Evolutionary conservation across 164 flowering plant genomes (phyloP), one percentile per base, ranked within the genome.

Genomic region (Tinospora cordifolia): DNA sequence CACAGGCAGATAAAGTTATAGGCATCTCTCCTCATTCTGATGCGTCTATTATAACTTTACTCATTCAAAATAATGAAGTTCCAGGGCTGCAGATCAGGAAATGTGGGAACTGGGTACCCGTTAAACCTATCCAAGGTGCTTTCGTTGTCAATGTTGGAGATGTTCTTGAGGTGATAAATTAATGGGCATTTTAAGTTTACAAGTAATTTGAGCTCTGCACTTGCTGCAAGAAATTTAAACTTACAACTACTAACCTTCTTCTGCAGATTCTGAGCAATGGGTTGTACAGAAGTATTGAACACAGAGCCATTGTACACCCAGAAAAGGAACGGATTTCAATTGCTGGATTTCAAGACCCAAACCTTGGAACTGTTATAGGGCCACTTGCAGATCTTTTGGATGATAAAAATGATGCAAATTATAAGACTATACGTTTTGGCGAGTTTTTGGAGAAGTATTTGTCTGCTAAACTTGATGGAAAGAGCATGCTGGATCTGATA

Each of bases 241-340:
- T n/a, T n/a, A n/a, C n/a, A n/a, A n/a, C n/a, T n/a, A n/a, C n/a
- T n/a, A n/a, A n/a, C n/a, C n/a, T n/a, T 1, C 1, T 14, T 6
- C n/a, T 59, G 74, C 83, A 86, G 90, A 82, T 83, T 54, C 51
- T 82, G 72, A 85, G 84, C 78, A 87, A 85, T 74, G 85, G 86
- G 8, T 63, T 60, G 38, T 84, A 82, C 74, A 79, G 73, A 38
- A 85, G 87, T 78, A 78, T 84, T 25, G 85, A 85, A 73, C 88
- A 85, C 73, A 81, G 87, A 71, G 86, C 81, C 0, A 79, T 87
- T 0, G 72, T 84, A n/a, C 74, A 81, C 65, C 70, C 70, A 6
- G 70, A 76, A 26, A 81, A 77, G 71, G 85, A 82, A 63, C 72
- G 87, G 2, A 74, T 84, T 19, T 85, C 88, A 2, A 77, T 83